Conservation (phyloP, 2,329 filamentous ascomycete genomes). For the Paraconiothyrium brasiliense region DNA sequence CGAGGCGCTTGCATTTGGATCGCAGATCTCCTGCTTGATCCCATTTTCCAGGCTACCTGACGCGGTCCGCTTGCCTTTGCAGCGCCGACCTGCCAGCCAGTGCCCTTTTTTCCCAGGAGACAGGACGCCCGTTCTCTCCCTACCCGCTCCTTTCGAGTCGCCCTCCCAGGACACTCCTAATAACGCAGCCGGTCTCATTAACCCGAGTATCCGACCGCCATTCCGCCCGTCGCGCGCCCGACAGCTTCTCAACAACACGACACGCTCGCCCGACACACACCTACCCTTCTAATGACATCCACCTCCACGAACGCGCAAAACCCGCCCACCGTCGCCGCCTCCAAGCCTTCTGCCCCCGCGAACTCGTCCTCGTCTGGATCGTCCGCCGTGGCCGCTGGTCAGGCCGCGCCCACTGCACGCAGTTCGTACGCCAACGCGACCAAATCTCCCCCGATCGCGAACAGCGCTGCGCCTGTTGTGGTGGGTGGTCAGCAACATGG, state of each 20-base stretch:
- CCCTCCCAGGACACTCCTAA: slow-evolving; percentile 36
- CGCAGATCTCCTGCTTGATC: slow-evolving; percentile 51
- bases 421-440: slow-evolving; percentile 70
- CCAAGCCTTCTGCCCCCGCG: slow-evolving; percentile 57
- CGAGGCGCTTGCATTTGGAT: slow-evolving; percentile 48
- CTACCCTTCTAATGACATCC: slow-evolving; percentile 64
- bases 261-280: slow-evolving; percentile 18
- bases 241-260: slow-evolving; percentile 20
- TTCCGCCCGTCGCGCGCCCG: slow-evolving; percentile 24
- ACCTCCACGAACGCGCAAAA: slow-evolving; percentile 64
- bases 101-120: slow-evolving; percentile 42
- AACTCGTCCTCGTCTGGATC: slow-evolving; percentile 60
- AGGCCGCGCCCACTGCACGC: slow-evolving; percentile 64
- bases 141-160: slow-evolving; percentile 41
- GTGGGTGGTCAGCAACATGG: slow-evolving; percentile 62
- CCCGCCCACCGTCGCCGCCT: slow-evolving; percentile 57
- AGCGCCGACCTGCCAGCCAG: slow-evolving; percentile 45
- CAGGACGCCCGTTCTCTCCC: slow-evolving; percentile 34
- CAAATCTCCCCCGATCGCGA: slow-evolving; percentile 61
- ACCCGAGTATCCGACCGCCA: slow-evolving; percentile 42
- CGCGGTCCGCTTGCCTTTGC: slow-evolving; percentile 37
- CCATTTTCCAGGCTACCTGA: slow-evolving; percentile 41
- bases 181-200: slow-evolving; percentile 23
- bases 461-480: slow-evolving; percentile 61
- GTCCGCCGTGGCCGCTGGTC: slow-evolving; percentile 61